Conservation (phyloP, 2,329 filamentous ascomycete genomes). For the Neonectria coccinea region DNA sequence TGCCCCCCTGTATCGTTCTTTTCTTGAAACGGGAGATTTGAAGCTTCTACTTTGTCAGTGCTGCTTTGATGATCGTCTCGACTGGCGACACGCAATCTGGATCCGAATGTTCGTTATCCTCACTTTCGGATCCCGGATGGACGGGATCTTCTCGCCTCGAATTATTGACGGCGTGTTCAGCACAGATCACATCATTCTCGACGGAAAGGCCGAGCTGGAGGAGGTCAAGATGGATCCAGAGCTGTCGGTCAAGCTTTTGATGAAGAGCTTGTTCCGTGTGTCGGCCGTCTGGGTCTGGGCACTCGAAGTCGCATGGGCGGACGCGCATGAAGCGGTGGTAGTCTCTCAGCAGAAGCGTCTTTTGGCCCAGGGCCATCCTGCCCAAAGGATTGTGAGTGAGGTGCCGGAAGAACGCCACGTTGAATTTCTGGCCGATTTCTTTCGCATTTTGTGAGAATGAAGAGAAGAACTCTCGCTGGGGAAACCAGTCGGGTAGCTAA, state of each 20-base stretch:
- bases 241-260: background rate
- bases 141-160: background rate
- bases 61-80: background rate
- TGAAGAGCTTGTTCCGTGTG: constrained; percentile 2
- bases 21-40: background rate
- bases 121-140: background rate
- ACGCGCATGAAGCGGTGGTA: background rate
- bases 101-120: constrained; percentile 10
- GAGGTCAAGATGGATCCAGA: background rate
- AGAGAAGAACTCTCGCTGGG: no score
- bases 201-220: background rate
- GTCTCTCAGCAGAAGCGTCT: background rate
- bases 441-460: background rate
- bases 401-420: background rate
- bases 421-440: background rate
- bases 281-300: background rate
- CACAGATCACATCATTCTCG: background rate
- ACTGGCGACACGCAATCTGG: constrained; percentile 10
- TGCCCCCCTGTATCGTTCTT: background rate
- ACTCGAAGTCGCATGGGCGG: background rate
- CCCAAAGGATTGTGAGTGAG: no score
- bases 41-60: background rate
- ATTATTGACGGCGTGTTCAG: background rate
- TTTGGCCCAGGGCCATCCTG: no score
- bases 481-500: no score